phyloP scores from a whole-genome alignment of 169 alveolate genomes.

The Cryptosporidium ryanae region DNA sequence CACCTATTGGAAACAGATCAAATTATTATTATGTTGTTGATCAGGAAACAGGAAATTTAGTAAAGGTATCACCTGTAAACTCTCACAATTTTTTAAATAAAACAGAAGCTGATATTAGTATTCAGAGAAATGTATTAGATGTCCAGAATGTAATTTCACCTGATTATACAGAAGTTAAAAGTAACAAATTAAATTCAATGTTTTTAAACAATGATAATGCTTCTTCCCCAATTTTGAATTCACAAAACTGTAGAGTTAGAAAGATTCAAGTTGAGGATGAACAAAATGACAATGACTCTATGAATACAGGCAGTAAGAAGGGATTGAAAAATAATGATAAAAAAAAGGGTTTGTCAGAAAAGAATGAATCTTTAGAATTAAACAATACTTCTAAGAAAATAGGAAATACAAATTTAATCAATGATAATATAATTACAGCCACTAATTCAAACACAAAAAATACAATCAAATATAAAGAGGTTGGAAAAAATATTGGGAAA shows the following conservation, averaged over 20 bases:
- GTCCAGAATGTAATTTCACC: neutral
- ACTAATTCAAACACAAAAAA: neutral
- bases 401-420: too few relatives aligned
- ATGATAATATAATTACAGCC: too few relatives aligned
- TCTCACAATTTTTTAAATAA: neutral
- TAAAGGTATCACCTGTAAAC: neutral
- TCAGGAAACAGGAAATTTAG: neutral
- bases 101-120: constrained; percentile 18
- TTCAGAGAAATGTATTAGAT: neutral
- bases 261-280: constrained; percentile 31
- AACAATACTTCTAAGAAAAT: too few relatives aligned
- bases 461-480: constrained; percentile 52
- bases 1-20: neutral
- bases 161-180: neutral
- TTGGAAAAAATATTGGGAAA: constrained; percentile 55
- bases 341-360: too few relatives aligned
- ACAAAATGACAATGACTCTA: neutral
- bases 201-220: neutral
- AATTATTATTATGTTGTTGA: constrained; percentile 9
- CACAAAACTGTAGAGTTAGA: constrained; percentile 59
- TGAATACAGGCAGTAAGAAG: neutral
- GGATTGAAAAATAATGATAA: neutral
- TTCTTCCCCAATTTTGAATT: constrained; percentile 16
- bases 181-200: constrained; percentile 15
- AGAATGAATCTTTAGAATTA: too few relatives aligned